phyloP scores from a whole-genome alignment of 192 early-diverging fungal species.

The Oehlia diaphana region DNA sequence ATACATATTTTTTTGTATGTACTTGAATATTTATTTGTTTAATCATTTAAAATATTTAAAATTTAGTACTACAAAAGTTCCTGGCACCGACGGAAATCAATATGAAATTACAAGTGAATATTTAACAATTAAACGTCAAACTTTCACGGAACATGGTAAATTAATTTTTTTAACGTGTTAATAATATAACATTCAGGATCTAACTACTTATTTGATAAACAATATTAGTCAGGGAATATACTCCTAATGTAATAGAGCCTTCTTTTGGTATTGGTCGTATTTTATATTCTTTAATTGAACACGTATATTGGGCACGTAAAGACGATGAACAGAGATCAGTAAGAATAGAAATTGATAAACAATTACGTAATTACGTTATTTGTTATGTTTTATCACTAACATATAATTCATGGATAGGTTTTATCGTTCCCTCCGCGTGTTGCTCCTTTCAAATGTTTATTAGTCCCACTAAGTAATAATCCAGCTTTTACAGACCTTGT shows the following conservation, averaged over 20 bases:
- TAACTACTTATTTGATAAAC: not conserved
- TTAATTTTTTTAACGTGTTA: not conserved
- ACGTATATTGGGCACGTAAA: slow-evolving; percentile 87
- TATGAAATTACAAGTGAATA: slow-evolving; percentile 33
- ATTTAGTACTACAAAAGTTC: slow-evolving; percentile 12
- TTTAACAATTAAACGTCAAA: slow-evolving; percentile 33
- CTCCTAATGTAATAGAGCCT: slow-evolving; percentile 98
- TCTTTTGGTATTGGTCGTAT: slow-evolving; percentile 99
- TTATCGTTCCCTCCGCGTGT: slow-evolving; percentile 89
- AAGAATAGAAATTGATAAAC: not conserved
- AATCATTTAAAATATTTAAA: not conserved
- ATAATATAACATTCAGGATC: not conserved
- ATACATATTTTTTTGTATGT: slow-evolving; percentile 28
- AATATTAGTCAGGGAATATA: slow-evolving; percentile 83
- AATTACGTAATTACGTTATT: too few relatives aligned
- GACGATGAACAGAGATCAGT: slow-evolving; percentile 80
- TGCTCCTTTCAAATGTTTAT: slow-evolving; percentile 92
- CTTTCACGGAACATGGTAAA: slow-evolving; percentile 45
- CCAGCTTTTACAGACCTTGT: slow-evolving; percentile 75
- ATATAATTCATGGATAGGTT: slow-evolving; percentile 48
- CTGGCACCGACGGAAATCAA: slow-evolving; percentile 1
- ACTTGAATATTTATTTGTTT: too few relatives aligned
- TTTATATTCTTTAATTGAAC: slow-evolving; percentile 94
- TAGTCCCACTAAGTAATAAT: slow-evolving; percentile 84
- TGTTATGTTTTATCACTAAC: not conserved